Percentiles rank a stretch among this genome's conserved stretches.
Conservation (phyloP, 1,139 yeast genomes). For the Lodderomyces beijingensis region DNA sequence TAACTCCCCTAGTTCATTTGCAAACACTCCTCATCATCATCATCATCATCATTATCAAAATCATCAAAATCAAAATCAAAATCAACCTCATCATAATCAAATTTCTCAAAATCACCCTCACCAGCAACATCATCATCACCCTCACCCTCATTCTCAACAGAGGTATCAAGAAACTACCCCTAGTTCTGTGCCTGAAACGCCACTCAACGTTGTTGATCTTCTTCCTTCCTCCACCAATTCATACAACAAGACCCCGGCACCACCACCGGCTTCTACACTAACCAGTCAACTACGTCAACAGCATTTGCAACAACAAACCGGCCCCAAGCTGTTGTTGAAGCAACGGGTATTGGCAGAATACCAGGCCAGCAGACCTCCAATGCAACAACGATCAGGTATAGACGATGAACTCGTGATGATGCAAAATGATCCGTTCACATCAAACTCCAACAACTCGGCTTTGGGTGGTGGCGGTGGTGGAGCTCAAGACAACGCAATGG, state of each 20-base stretch:
- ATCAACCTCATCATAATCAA: not conserved
- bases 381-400: constrained; percentile 12
- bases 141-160: constrained; percentile 1
- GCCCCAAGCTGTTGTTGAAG: constrained; percentile 4
- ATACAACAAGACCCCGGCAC: not conserved
- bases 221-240: constrained; percentile 12
- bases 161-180: too few species aligned
- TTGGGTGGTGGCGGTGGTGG: constrained; percentile 1
- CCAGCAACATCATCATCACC: constrained; percentile 5
- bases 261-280: not conserved
- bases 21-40: not conserved
- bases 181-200: constrained; percentile 14
- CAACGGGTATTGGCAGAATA: constrained; percentile 12
- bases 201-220: constrained; percentile 18
- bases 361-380: constrained; percentile 13
- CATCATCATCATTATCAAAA: constrained; percentile 2
- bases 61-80: constrained; percentile 4
- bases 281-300: not conserved
- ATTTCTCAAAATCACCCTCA: constrained; percentile 4
- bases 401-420: constrained; percentile 14
- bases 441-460: too few species aligned
- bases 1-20: constrained; percentile 17
- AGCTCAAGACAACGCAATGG: too few species aligned
- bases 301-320: not conserved
- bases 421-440: constrained; percentile 5